Evolutionary conservation across 352 stramenopile species (phyloP), one percentile per base, ranked within the genome.

Genomic region (Nothophytophthora sp.): DNA sequence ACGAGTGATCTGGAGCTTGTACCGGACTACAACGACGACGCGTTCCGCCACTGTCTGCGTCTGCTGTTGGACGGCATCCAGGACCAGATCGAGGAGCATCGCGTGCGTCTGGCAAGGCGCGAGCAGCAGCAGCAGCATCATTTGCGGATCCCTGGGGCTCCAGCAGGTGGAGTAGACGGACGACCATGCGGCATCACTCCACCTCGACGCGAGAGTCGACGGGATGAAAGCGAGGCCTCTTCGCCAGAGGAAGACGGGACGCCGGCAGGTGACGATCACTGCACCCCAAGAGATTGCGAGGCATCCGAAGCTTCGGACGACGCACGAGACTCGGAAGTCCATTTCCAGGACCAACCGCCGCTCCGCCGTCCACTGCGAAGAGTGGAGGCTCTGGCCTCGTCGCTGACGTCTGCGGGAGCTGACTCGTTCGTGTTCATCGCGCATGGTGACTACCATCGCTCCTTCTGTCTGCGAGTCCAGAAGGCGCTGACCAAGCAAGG

Each of bases 61-160:
- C 61, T 92, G 43, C 62, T 94, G 24, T 38, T 94, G 10, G 83
- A 94, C 36, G 83, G 83, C 10, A 88, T 94, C 35, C 81, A 88
- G 30, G 83, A 92, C 48, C 80, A 90, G 45, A 90, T 94, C 25
- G 81, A 94, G 53, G 77, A 91, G 54, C 79, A 89, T 24, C 78
- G 83, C 16, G 51, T 86, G 15, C 61, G 70, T 22, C 38, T 80
- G 13, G 63, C 63, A 44, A 57, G 78, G 12, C 76, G 70, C 1
- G 60, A 81, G 29, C 16, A 57, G 20, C 59, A 61, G 10, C 49
- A 66, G 28, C 60, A 63, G 13, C 49, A 65, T 18, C 55, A 70
- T 24, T 33, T 36, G 39, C 55, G 51, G 16, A 28, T 68, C 36
- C 35, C 74, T 68, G 57, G 52, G 57, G 54, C 36, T 61, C 34